phyloP scores from a whole-genome alignment of 306 rosid genomes.

The Lithocarpus polystachyus region DNA sequence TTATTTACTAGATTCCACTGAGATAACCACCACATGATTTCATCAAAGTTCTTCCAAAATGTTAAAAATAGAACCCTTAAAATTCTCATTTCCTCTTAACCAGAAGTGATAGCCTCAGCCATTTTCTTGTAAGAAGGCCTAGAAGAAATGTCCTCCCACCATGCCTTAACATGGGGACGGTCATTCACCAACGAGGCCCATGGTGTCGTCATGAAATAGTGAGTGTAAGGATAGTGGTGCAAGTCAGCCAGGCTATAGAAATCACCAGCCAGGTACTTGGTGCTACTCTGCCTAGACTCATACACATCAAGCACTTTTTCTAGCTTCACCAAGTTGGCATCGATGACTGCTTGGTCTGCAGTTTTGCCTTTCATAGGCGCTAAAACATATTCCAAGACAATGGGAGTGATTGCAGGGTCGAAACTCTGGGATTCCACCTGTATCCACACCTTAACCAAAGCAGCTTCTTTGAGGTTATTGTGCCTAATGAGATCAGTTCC shows the following conservation, averaged over 20 bases:
- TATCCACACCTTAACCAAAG: constrained; percentile 60
- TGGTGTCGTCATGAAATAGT: constrained; percentile 69
- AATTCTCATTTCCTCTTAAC: constrained; percentile 17
- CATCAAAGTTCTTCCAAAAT: background rate
- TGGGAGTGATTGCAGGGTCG: constrained; percentile 49
- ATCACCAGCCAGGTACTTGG: constrained; percentile 64
- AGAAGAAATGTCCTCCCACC: constrained; percentile 81
- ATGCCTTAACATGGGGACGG: constrained; percentile 63
- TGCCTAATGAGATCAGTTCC: constrained; percentile 54
- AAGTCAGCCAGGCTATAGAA: constrained; percentile 70
- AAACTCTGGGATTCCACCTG: constrained; percentile 72
- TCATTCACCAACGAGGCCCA: constrained; percentile 51
- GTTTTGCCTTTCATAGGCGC: constrained; percentile 47
- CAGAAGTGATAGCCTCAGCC: constrained; percentile 56
- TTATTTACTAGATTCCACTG: too few relatives aligned
- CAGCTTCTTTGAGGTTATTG: constrained; percentile 38
- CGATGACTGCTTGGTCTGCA: constrained; percentile 51
- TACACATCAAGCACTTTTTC: constrained; percentile 61
- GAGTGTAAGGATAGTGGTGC: constrained; percentile 52
- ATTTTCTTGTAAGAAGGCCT: constrained; percentile 58
- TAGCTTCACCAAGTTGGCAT: constrained; percentile 46
- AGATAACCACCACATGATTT: too few relatives aligned
- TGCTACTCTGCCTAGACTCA: constrained; percentile 51
- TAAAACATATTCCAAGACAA: constrained; percentile 48
- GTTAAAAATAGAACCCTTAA: background rate